Conservation (phyloP, 139 green algal genomes). For the Chlorella sp. region DNA sequence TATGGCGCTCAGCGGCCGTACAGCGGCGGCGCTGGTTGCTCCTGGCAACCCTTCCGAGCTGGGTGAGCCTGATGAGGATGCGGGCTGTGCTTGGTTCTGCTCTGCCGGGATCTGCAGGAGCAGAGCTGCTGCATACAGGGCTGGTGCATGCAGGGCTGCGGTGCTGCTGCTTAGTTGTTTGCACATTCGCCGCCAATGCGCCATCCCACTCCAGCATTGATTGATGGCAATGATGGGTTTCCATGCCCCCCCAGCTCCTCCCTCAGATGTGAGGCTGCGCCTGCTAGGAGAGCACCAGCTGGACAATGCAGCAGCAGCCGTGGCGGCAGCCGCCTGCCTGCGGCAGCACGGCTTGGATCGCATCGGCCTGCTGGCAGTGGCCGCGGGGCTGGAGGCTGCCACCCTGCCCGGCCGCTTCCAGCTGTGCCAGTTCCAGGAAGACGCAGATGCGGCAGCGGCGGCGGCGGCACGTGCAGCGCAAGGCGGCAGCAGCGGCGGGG, state of each 20-base stretch:
- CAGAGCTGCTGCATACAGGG: background rate
- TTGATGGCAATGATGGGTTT: too few species aligned
- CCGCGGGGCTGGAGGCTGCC: constrained; percentile 27
- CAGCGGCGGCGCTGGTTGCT: background rate
- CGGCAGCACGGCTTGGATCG: constrained; percentile 26
- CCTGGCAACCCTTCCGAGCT: background rate
- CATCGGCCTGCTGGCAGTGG: constrained; percentile 26
- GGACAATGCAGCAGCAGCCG: constrained; percentile 71
- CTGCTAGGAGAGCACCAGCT: constrained; percentile 75
- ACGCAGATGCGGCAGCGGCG: background rate
- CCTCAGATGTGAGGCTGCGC: constrained; percentile 39
- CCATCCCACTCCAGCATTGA: background rate
- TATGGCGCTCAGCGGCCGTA: background rate
- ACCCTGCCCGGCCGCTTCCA: constrained; percentile 76
- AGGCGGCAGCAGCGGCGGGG: background rate
- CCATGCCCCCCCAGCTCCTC: background rate
- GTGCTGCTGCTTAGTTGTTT: too few species aligned
- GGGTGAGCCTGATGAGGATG: background rate
- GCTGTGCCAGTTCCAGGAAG: constrained; percentile 46
- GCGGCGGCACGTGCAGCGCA: background rate
- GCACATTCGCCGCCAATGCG: background rate
- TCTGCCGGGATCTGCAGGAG: too few species aligned
- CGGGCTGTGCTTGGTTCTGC: background rate
- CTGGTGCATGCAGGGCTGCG: too few species aligned
- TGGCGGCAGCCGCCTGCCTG: constrained; percentile 51